A percentile compares a stretch with the other conserved stretches of the same genome.
phyloP scores from a whole-genome alignment of 169 alveolate genomes.

The Cyclospora cayetanensis region DNA sequence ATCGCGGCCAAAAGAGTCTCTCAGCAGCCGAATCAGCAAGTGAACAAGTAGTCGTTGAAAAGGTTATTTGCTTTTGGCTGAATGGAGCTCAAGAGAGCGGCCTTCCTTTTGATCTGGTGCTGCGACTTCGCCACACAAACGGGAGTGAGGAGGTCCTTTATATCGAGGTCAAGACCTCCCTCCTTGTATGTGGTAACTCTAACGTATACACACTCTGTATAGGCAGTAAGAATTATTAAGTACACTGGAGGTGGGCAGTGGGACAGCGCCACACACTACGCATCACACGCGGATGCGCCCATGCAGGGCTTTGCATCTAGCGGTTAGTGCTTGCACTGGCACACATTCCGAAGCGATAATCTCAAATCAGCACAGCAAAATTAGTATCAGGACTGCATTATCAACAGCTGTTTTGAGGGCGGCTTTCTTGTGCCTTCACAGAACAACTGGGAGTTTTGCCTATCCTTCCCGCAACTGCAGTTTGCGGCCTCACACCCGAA shows the following conservation, averaged over 20 bases:
- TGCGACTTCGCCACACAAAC: not conserved
- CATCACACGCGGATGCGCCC: too few relatives aligned
- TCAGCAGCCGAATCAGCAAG: not conserved
- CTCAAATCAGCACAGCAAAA: too few relatives aligned
- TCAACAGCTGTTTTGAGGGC: too few relatives aligned
- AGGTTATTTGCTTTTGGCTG: slow-evolving; percentile 31
- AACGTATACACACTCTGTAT: too few relatives aligned
- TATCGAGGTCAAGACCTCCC: slow-evolving; percentile 30
- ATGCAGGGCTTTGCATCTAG: too few relatives aligned
- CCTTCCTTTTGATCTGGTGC: slow-evolving; percentile 44
- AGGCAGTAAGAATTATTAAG: too few relatives aligned
- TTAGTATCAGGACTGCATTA: too few relatives aligned
- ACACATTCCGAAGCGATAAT: too few relatives aligned
- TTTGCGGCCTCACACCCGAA: slow-evolving; percentile 14
- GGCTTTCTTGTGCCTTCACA: not conserved
- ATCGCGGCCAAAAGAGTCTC: not conserved
- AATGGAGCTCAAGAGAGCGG: slow-evolving; percentile 18
- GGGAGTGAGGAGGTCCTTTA: not conserved
- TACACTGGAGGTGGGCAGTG: too few relatives aligned
- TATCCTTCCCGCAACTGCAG: slow-evolving; percentile 4
- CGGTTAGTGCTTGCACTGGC: too few relatives aligned
- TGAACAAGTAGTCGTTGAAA: not conserved
- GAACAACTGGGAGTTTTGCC: slow-evolving; percentile 44
- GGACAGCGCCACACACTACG: too few relatives aligned
- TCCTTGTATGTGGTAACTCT: too few relatives aligned